Conservation (phyloP, 345 rosid genomes). For the Geranium brycei region DNA sequence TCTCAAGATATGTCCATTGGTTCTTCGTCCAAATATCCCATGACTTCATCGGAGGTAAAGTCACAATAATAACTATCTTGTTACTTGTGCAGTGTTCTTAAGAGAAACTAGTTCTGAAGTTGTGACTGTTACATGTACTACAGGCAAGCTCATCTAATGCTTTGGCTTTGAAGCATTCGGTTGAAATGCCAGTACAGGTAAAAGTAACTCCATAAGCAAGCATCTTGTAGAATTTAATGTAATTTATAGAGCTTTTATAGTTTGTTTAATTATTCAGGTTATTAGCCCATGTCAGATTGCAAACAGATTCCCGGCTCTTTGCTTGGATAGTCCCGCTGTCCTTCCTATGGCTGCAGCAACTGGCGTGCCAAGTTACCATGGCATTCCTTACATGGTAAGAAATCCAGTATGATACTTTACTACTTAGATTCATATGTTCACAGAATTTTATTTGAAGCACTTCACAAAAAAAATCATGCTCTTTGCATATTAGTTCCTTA, state of each 20-base stretch:
- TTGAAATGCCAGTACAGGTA: constrained; percentile 7
- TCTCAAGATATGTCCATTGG: not conserved
- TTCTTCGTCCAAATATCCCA: not conserved
- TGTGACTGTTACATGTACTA: not conserved
- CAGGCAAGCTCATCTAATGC: constrained; percentile 1
- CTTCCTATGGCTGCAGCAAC: not conserved
- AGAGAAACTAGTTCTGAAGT: not conserved
- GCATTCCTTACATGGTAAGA: constrained; percentile 8
- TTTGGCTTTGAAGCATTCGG: constrained; percentile 3
- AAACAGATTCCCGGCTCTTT: constrained; percentile 10
- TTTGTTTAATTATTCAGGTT: constrained; percentile 11
- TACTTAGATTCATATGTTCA: not conserved
- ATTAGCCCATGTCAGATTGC: constrained; percentile 5
- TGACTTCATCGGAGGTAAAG: constrained; percentile 4
- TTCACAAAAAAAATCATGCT: no score
- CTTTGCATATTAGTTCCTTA: no score
- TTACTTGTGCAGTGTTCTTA: not conserved
- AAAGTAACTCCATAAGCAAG: not conserved
- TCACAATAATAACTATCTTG: not conserved
- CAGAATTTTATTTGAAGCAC: not conserved
- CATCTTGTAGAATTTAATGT: not conserved
- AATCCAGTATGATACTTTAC: not conserved
- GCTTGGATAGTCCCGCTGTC: constrained; percentile 7
- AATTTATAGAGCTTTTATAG: no score
- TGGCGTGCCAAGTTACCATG: not conserved